A percentile compares a stretch with the other conserved stretches of the same genome.
Evolutionary conservation across 192 early-diverging fungal species (phyloP).

Genomic region (Thamnidium elegans): DNA sequence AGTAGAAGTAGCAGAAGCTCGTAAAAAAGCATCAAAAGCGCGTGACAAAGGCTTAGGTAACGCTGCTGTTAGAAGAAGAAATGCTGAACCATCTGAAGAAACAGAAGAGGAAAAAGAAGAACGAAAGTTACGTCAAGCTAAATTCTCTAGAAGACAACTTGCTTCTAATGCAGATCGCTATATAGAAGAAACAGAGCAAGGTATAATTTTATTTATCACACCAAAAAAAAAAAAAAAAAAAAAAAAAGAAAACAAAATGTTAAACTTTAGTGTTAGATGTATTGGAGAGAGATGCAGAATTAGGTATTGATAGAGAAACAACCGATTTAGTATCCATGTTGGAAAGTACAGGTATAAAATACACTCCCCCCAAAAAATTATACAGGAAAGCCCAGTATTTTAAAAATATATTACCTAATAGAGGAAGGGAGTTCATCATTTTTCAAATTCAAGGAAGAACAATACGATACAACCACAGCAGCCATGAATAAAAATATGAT

Average conservation of each 20-base stretch:
- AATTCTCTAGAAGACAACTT: slow-evolving; percentile 29
- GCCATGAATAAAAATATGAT: slow-evolving; percentile 10
- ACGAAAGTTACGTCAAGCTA: background rate
- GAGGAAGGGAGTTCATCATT: slow-evolving; percentile 11
- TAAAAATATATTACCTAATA: background rate
- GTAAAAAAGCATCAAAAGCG: slow-evolving; percentile 9
- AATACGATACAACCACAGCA: background rate
- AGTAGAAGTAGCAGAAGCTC: slow-evolving; percentile 18
- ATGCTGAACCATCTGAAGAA: slow-evolving; percentile 17
- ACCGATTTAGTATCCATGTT: slow-evolving; percentile 31
- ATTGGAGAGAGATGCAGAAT: slow-evolving; percentile 25
- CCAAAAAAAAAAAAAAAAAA: background rate
- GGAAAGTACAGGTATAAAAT: slow-evolving; percentile 21
- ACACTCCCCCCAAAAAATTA: background rate
- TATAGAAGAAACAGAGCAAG: slow-evolving; percentile 25
- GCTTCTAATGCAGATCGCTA: slow-evolving; percentile 28
- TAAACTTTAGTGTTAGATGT: slow-evolving; percentile 14
- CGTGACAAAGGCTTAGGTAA: slow-evolving; percentile 21
- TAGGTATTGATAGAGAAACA: slow-evolving; percentile 37
- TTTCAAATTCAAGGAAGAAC: slow-evolving; percentile 38
- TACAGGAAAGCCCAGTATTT: background rate
- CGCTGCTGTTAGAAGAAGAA: slow-evolving; percentile 29
- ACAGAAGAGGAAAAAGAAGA: slow-evolving; percentile 3
- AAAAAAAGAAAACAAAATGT: background rate
- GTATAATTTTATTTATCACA: slow-evolving; percentile 7